A percentile compares a stretch with the other conserved stretches of the same genome.
Evolutionary conservation across 2,329 filamentous ascomycete species (phyloP).

Genomic region (Beauveria scarabaeidicola): DNA sequence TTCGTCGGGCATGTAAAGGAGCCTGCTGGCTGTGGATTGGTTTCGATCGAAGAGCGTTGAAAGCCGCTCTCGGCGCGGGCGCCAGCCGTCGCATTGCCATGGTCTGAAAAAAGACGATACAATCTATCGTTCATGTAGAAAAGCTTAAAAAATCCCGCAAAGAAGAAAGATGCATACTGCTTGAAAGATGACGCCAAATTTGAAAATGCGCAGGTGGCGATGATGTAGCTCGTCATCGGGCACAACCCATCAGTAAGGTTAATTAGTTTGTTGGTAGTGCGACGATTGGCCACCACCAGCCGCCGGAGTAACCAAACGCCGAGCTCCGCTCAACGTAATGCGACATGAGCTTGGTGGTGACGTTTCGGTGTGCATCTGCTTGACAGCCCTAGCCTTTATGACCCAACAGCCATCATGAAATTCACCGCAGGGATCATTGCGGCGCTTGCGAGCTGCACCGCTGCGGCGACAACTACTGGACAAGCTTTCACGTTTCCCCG

Average conservation of each 20-base stretch:
- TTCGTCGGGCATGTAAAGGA: constrained; percentile 17
- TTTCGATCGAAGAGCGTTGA: constrained; percentile 15
- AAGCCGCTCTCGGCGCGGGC: neutral
- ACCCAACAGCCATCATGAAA: constrained; percentile 32
- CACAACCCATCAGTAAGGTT: neutral
- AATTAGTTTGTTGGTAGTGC: neutral
- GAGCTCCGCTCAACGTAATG: constrained; percentile 8
- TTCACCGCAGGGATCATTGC: constrained; percentile 31
- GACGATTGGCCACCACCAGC: neutral
- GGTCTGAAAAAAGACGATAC: neutral
- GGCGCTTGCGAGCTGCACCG: constrained; percentile 29
- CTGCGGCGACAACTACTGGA: constrained; percentile 33
- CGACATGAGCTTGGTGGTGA: constrained; percentile 18
- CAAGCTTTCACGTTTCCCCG: constrained; percentile 45
- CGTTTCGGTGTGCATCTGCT: constrained; percentile 17
- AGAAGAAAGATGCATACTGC: constrained; percentile 5
- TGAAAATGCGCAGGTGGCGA: neutral
- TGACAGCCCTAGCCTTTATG: constrained; percentile 23
- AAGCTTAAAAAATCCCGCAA: neutral
- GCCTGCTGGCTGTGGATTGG: constrained; percentile 17
- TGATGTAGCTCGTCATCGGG: neutral
- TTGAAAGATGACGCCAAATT: neutral
- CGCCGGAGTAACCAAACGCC: constrained; percentile 12
- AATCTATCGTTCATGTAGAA: neutral
- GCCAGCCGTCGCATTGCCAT: constrained; percentile 7